Evolutionary conservation across 139 green algal species (phyloP), one percentile per base, ranked within the genome.

Genomic region (Spirogloea muscicola): DNA sequence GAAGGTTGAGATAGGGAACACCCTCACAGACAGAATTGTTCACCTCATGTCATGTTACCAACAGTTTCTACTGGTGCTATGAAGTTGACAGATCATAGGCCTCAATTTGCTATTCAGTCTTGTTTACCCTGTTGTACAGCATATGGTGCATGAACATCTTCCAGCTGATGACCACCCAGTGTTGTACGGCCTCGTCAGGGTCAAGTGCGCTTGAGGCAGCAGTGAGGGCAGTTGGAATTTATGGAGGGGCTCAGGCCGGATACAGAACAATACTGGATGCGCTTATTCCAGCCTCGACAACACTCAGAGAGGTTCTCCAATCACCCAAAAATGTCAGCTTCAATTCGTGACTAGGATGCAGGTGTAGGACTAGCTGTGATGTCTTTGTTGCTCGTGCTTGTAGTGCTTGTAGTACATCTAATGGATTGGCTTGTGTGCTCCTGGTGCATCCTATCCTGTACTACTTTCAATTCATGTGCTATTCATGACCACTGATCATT

Each of bases 261-360:
- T 65, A 65, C 48, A 21, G 65, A 13, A 74, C 65, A 25, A 74
- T 74, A 46, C 65, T 74, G 44, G 65, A 74, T 36, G 65, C 65
- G 0, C 49, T 74, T 0, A 27, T 74, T 18, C 65, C 65, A 16
- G 65, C 65, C 3, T n/a, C 65, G 21, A 40, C 33, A 38, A 74
- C 65, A 4, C 65, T 74, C 34, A 68, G 13, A 13, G 16, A 52
- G 44, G 44, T 52, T 27, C 13, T 13, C 44, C 13, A 27, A 16
- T 16, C 44, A n/a, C n/a, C n/a, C n/a, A n/a, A n/a, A n/a, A n/a
- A n/a, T n/a, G n/a, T n/a, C n/a, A n/a, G n/a, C n/a, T n/a, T n/a
- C n/a, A n/a, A n/a, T n/a, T 31, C 33, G 25, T 0, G 10, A 61
- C 7, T 1, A 7, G 31, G 7, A 63, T 25, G 0, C 41, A 13